Percentiles rank a stretch among this genome's conserved stretches.
phyloP scores from a whole-genome alignment of 805 yeast genomes.

The Kurtzmaniella fragi region DNA sequence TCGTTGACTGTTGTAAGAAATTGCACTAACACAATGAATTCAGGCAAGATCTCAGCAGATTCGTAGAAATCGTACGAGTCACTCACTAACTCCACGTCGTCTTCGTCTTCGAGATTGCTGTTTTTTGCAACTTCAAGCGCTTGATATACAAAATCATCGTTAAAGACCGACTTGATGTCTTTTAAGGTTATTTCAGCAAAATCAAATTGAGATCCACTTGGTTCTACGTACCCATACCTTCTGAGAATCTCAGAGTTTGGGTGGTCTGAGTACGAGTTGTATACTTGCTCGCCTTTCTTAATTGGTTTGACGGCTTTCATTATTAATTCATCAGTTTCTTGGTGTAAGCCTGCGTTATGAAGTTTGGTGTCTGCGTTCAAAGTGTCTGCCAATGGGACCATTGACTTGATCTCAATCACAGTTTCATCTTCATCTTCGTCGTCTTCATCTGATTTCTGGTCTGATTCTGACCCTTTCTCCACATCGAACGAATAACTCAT shows the following conservation, averaged over 20 bases:
- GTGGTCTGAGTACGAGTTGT: conserved; percentile 84
- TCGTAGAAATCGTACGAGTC: conserved; percentile 61
- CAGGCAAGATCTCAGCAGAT: conserved; percentile 57
- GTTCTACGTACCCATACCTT: conserved; percentile 87
- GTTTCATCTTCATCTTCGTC: conserved; percentile 16
- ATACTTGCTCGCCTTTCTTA: conserved; percentile 64
- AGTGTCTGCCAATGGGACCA: conserved; percentile 93
- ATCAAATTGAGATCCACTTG: conserved; percentile 65
- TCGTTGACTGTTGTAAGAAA: conserved; percentile 34
- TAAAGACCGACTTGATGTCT: conserved; percentile 35
- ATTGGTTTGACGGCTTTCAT: conserved; percentile 70
- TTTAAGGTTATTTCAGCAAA: conserved; percentile 67
- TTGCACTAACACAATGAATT: conserved; percentile 50
- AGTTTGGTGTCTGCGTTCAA: conserved; percentile 77
- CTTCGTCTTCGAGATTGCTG: conserved; percentile 32
- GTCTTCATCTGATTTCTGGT: conserved; percentile 20
- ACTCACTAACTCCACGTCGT: conserved; percentile 36
- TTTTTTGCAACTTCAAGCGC: conserved; percentile 17
- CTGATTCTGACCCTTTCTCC: conserved; percentile 29
- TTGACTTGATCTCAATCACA: conserved; percentile 49
- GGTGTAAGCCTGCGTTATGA: conserved; percentile 69
- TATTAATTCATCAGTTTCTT: conserved; percentile 45
- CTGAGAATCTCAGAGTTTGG: conserved; percentile 89
- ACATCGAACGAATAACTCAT: conserved; percentile 92
- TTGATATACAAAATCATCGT: conserved; percentile 7